These are phyloP conservation scores for Coemansia sp. DNA, from an alignment of 192 early-diverging fungal species.

Conservation along the genomic window DNA sequence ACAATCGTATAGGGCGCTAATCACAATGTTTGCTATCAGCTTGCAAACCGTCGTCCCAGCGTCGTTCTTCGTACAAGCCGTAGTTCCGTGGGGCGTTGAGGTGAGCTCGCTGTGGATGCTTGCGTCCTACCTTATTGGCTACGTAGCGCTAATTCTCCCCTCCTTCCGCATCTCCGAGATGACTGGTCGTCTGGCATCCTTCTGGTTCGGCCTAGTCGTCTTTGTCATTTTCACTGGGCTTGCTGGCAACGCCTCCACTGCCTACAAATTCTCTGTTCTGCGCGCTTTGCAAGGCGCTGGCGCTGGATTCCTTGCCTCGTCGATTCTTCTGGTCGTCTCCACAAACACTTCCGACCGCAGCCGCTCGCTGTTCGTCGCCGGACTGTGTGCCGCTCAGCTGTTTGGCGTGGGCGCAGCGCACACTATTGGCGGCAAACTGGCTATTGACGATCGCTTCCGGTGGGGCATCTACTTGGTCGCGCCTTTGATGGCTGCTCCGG, in stretches of 20 bases:
- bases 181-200: slow-evolving; percentile 22
- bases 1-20: slow-evolving; percentile 20
- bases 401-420: slow-evolving; percentile 45
- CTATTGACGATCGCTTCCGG: slow-evolving; percentile 32
- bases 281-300: slow-evolving; percentile 46
- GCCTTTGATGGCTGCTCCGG: slow-evolving; percentile 31
- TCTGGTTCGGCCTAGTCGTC: slow-evolving; percentile 33
- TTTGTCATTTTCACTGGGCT: slow-evolving; percentile 43
- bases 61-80: slow-evolving; percentile 50
- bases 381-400: slow-evolving; percentile 38
- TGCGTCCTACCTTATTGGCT: slow-evolving; percentile 48
- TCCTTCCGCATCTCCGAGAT: slow-evolving; percentile 31
- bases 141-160: slow-evolving; percentile 36
- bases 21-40: slow-evolving; percentile 27
- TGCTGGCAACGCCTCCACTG: slow-evolving; percentile 13
- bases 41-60: slow-evolving; percentile 28
- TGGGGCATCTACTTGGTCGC: slow-evolving; percentile 43
- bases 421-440: slow-evolving; percentile 40
- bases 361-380: slow-evolving; percentile 30
- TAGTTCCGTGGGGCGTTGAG: slow-evolving; percentile 33
- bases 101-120: slow-evolving; percentile 53
- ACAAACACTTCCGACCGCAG: slow-evolving; percentile 29
- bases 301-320: slow-evolving; percentile 35
- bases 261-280: slow-evolving; percentile 35
- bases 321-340: slow-evolving; percentile 12